Percentiles rank a stretch among this genome's conserved stretches.
Conservation (phyloP, 83 land plant species). For the Thuja plicata region DNA sequence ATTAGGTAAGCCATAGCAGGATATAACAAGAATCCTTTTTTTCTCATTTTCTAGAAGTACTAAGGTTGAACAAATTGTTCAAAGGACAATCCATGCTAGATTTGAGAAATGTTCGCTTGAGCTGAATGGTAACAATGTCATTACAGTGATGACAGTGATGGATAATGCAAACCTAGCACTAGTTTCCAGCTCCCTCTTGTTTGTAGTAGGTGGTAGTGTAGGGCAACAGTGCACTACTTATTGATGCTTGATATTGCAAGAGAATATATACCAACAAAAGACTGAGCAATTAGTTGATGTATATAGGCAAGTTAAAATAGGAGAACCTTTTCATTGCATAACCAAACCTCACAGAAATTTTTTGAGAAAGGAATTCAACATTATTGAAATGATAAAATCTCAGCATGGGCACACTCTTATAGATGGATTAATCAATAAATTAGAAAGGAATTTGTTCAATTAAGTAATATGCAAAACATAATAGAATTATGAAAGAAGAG, state of each 20-base stretch:
- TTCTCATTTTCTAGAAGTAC: too few relatives aligned
- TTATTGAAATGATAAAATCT: conserved; percentile 45
- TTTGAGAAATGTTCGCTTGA: conserved; percentile 94
- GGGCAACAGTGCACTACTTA: conserved; percentile 97
- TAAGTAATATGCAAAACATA: too few relatives aligned
- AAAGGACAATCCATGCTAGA: conserved; percentile 61
- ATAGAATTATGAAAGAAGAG: too few relatives aligned
- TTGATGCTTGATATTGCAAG: conserved; percentile 84
- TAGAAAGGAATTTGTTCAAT: too few relatives aligned
- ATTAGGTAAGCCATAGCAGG: too few relatives aligned
- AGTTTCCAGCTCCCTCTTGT: conserved; percentile 83
- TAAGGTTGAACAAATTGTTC: conserved; percentile 89
- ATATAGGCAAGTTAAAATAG: conserved; percentile 76
- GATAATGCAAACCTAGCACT: conserved; percentile 83
- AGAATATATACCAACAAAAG: conserved; percentile 62
- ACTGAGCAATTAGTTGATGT: conserved; percentile 61
- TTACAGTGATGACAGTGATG: conserved; percentile 92
- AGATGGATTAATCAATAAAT: too few relatives aligned
- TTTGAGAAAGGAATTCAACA: conserved; percentile 64
- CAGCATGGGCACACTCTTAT: conserved; percentile 28
- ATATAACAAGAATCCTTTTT: too few relatives aligned
- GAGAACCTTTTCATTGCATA: conserved; percentile 87
- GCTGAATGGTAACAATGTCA: conserved; percentile 92
- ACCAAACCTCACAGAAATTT: conserved; percentile 47
- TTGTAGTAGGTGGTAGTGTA: conserved; percentile 94